Conservation (phyloP, 2,329 filamentous ascomycete genomes). For the Sphaerulina vaccinii region DNA sequence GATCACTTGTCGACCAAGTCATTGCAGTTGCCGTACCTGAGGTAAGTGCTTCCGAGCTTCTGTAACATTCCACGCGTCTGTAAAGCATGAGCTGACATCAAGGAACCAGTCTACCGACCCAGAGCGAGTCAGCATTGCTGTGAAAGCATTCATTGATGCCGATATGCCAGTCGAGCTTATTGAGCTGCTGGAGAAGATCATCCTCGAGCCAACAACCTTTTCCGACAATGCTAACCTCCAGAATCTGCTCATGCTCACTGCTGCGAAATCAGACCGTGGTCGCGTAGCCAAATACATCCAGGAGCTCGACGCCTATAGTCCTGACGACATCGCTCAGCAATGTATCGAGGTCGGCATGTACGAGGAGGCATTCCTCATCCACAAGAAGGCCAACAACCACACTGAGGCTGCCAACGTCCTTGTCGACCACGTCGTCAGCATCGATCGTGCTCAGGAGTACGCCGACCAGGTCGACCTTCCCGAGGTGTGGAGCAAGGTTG, state of each 20-base stretch:
- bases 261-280: constrained; percentile 92
- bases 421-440: constrained; percentile 95
- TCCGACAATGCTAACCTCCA: constrained; percentile 96
- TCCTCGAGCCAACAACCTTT: constrained; percentile 98
- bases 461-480: constrained; percentile 91
- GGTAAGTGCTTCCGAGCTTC: neutral
- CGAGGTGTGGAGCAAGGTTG: constrained; percentile 97
- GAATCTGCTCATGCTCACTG: constrained; percentile 93
- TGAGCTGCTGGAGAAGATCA: constrained; percentile 97
- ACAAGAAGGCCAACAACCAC: constrained; percentile 95
- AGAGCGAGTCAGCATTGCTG: constrained; percentile 89
- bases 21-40: constrained; percentile 78
- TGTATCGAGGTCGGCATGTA: constrained; percentile 93
- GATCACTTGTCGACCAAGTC: constrained; percentile 93
- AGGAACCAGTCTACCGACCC: constrained; percentile 84
- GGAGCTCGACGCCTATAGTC: constrained; percentile 81
- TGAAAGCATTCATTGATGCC: constrained; percentile 85
- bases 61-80: neutral
- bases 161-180: constrained; percentile 93
- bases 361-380: constrained; percentile 97
- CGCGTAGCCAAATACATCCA: constrained; percentile 97
- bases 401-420: constrained; percentile 84
- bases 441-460: constrained; percentile 93
- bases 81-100: neutral
- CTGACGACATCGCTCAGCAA: constrained; percentile 87